phyloP scores from a whole-genome alignment of 2,329 filamentous ascomycete genomes.

The Orbilia blumenaviensis region DNA sequence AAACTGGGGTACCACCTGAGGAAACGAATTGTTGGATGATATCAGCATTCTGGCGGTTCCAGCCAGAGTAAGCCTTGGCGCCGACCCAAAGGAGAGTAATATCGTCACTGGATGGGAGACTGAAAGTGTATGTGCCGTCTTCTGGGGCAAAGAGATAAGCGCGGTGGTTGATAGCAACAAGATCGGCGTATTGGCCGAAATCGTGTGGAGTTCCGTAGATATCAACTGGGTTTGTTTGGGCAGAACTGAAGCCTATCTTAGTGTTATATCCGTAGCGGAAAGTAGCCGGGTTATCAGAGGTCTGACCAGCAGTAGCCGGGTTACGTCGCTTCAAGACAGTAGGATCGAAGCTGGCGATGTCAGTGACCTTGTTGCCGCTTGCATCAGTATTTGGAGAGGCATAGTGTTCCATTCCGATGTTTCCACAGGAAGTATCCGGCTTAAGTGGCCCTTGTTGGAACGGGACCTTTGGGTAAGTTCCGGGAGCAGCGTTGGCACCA shows the following conservation, averaged over 20 bases:
- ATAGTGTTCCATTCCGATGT: slow-evolving; percentile 39
- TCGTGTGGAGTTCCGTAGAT: slow-evolving; percentile 31
- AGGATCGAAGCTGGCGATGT: slow-evolving; percentile 25
- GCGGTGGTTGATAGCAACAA: slow-evolving; percentile 54
- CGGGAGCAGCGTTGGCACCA: slow-evolving; percentile 12
- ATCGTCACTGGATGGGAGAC: slow-evolving; percentile 55
- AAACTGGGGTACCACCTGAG: neutral
- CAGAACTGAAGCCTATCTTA: neutral
- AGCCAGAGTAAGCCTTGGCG: slow-evolving; percentile 55
- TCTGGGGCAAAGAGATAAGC: slow-evolving; percentile 52
- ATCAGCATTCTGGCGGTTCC: slow-evolving; percentile 53
- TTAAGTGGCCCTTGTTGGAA: slow-evolving; percentile 16
- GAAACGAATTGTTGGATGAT: slow-evolving; percentile 30
- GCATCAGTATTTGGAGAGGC: slow-evolving; percentile 27
- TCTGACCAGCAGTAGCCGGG: slow-evolving; percentile 22
- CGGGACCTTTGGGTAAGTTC: slow-evolving; percentile 12
- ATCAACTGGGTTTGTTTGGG: slow-evolving; percentile 10
- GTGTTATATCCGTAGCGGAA: slow-evolving; percentile 13
- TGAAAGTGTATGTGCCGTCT: slow-evolving; percentile 57
- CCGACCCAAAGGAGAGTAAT: slow-evolving; percentile 57
- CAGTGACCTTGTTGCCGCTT: slow-evolving; percentile 18
- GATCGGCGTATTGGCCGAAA: slow-evolving; percentile 35
- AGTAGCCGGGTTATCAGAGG: slow-evolving; percentile 12
- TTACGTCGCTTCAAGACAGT: slow-evolving; percentile 31
- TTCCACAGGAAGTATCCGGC: slow-evolving; percentile 49